Conservation (phyloP, 1,284 basidiomycete species). For the Trichosporon faecale region DNA sequence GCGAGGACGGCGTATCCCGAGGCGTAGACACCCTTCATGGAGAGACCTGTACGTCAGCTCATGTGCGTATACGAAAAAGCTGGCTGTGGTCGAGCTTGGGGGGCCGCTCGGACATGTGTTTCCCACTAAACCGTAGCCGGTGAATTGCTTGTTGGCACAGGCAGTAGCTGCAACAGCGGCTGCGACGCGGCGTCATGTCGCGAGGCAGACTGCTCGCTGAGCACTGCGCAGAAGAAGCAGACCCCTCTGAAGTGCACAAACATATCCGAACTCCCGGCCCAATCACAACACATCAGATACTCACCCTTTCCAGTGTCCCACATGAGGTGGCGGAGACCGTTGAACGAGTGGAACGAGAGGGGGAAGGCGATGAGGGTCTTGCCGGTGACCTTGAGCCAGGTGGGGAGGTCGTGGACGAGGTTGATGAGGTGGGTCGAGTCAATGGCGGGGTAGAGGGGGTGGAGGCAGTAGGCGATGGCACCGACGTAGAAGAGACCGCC, state of each 20-base stretch:
- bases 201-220: neutral
- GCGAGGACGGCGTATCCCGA: slow-evolving; percentile 82
- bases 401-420: slow-evolving; percentile 63
- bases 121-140: neutral
- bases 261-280: neutral
- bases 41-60: slow-evolving; percentile 60
- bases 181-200: no score
- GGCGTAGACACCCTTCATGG: slow-evolving; percentile 71
- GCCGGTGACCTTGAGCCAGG: slow-evolving; percentile 67
- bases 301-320: slow-evolving; percentile 90
- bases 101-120: neutral
- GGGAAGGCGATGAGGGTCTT: slow-evolving; percentile 77
- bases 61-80: no score
- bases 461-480: slow-evolving; percentile 79
- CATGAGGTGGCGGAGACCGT: slow-evolving; percentile 83
- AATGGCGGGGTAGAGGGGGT: slow-evolving; percentile 62
- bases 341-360: slow-evolving; percentile 85
- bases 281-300: slow-evolving; percentile 46
- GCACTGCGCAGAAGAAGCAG: no score
- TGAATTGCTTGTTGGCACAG: neutral
- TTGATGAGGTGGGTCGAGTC: slow-evolving; percentile 75
- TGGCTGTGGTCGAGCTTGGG: neutral
- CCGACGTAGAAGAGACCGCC: slow-evolving; percentile 83
- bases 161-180: no score
- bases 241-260: neutral